phyloP scores from a whole-genome alignment of 2,329 filamentous ascomycete genomes.

The Paracoccidioides brasiliensis region DNA sequence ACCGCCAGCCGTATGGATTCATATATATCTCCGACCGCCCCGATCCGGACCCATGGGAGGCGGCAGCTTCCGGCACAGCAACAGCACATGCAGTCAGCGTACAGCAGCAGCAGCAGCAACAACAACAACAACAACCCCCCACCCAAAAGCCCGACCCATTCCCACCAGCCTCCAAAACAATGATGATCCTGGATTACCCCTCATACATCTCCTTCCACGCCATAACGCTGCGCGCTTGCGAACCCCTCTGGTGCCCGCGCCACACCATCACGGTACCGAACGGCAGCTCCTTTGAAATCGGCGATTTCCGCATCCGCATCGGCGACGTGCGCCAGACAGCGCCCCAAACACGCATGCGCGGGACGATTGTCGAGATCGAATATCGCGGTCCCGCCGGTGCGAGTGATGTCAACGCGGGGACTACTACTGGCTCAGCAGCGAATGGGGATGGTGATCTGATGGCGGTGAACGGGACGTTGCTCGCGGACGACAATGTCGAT shows the following conservation, averaged over 20 bases:
- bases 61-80: neutral
- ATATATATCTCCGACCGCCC: conserved; percentile 26
- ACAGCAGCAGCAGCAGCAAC: neutral
- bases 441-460: neutral
- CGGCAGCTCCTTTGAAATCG: conserved; percentile 30
- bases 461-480: neutral
- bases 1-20: conserved; percentile 29
- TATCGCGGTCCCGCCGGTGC: conserved; percentile 23
- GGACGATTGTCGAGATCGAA: conserved; percentile 33
- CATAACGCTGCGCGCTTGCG: conserved; percentile 29
- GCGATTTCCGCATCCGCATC: conserved; percentile 30
- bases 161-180: conserved; percentile 18
- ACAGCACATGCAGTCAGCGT: neutral
- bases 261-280: conserved; percentile 24
- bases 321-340: conserved; percentile 32
- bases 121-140: conserved; percentile 1
- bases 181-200: conserved; percentile 26
- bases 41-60: conserved; percentile 10
- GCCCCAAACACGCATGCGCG: conserved; percentile 25
- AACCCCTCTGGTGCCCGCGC: conserved; percentile 31
- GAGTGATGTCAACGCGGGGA: neutral
- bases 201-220: conserved; percentile 26
- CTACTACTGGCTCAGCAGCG: neutral
- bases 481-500: neutral
- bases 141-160: conserved; percentile 1